A percentile compares a stretch with the other conserved stretches of the same genome.
phyloP scores from a whole-genome alignment of 2,329 filamentous ascomycete species.

The Cercospora zeae-maydis region DNA sequence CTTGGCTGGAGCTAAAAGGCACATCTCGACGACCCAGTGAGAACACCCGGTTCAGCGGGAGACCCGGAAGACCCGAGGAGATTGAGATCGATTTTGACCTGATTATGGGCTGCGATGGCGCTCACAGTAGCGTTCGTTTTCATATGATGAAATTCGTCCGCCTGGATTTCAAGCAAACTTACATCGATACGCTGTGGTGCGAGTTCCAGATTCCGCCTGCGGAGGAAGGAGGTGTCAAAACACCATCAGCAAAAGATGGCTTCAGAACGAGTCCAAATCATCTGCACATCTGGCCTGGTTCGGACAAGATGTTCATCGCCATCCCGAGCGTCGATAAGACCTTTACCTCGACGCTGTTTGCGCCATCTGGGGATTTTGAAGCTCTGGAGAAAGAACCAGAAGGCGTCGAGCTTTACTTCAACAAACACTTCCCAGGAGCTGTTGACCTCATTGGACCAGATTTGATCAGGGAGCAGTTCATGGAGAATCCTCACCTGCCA shows the following conservation, averaged over 20 bases:
- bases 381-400: constrained; percentile 62
- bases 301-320: constrained; percentile 95
- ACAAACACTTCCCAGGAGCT: constrained; percentile 81
- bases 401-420: constrained; percentile 68
- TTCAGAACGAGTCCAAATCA: constrained; percentile 89
- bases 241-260: constrained; percentile 40
- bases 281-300: constrained; percentile 90
- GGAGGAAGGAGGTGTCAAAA: constrained; percentile 38
- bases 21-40: constrained; percentile 22
- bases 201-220: constrained; percentile 72
- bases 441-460: constrained; percentile 62
- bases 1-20: constrained; percentile 71
- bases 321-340: constrained; percentile 84
- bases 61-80: constrained; percentile 48
- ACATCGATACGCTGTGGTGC: constrained; percentile 96
- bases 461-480: constrained; percentile 71
- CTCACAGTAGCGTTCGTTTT: constrained; percentile 84
- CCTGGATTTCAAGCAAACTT: constrained; percentile 89
- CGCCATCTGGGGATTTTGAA: constrained; percentile 67
- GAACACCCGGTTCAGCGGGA: constrained; percentile 22
- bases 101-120: constrained; percentile 90
- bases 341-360: constrained; percentile 93
- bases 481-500: constrained; percentile 80
- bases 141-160: constrained; percentile 93
- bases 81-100: constrained; percentile 86